Evolutionary conservation across 768 basidiomycete genomes (phyloP).

Genomic region (Phanerodontia chrysosporium): DNA sequence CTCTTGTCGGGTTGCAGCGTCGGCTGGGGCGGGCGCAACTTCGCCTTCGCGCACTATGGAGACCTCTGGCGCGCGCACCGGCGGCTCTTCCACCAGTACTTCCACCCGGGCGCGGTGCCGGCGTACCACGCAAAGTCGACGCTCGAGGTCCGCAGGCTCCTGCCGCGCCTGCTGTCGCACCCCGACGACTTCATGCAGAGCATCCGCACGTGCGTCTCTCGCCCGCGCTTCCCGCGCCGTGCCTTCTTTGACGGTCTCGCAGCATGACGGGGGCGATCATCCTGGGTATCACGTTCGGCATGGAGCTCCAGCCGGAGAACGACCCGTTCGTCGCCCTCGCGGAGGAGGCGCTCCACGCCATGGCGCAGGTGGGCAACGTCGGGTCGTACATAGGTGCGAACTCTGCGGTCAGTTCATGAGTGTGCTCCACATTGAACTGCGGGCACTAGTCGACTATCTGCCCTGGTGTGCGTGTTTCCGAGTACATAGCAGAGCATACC

Average conservation of each 20-base stretch:
- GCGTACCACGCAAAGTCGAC: not conserved
- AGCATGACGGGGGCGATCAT: slow-evolving; percentile 7
- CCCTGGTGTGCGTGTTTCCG: slow-evolving; percentile 3
- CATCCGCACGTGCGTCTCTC: not conserved
- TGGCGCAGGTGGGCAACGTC: not conserved
- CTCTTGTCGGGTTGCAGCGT: slow-evolving; percentile 1
- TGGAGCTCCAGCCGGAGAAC: not conserved
- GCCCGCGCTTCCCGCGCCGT: too few species aligned
- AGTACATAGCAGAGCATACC: not conserved
- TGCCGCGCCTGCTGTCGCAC: not conserved
- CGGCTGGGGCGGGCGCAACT: not conserved
- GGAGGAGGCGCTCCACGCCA: not conserved
- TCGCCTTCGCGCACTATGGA: slow-evolving; percentile 12
- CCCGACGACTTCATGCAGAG: not conserved
- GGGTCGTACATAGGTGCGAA: slow-evolving; percentile 6
- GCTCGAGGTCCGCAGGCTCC: not conserved
- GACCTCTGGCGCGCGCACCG: slow-evolving; percentile 6
- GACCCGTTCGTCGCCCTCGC: slow-evolving; percentile 6
- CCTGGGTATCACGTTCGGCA: slow-evolving; percentile 7
- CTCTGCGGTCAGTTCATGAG: not conserved
- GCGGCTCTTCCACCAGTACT: slow-evolving; percentile 12
- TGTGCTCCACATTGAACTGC: not conserved
- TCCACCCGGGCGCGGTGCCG: not conserved
- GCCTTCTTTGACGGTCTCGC: not conserved
- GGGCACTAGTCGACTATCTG: slow-evolving; percentile 4